Evolutionary conservation across 2,329 filamentous ascomycete species (phyloP).

Genomic region (Xylogone sp.): DNA sequence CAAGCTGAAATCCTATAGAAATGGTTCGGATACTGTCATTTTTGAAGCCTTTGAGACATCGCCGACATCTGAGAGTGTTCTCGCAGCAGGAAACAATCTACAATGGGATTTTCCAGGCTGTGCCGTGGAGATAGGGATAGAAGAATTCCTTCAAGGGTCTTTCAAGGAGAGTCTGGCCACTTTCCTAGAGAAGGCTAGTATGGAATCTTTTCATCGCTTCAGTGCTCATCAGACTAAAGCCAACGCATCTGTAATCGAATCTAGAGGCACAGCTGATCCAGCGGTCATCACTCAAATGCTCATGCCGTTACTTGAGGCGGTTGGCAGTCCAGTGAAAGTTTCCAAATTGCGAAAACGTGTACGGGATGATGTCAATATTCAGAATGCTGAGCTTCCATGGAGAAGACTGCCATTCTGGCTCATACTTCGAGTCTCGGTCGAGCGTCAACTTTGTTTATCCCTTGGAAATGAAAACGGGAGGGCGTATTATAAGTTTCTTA

Average conservation of each 20-base stretch:
- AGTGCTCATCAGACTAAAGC: slow-evolving; percentile 49
- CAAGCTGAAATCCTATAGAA: slow-evolving; percentile 11
- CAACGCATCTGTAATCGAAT: slow-evolving; percentile 43
- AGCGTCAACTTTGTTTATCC: slow-evolving; percentile 43
- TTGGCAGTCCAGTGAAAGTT: slow-evolving; percentile 38
- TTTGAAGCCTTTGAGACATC: slow-evolving; percentile 62
- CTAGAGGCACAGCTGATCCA: slow-evolving; percentile 54
- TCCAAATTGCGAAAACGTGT: slow-evolving; percentile 51
- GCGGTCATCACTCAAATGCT: slow-evolving; percentile 55
- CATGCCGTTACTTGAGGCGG: slow-evolving; percentile 54
- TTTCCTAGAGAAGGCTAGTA: slow-evolving; percentile 54
- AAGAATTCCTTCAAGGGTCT: slow-evolving; percentile 30
- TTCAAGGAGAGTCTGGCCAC: slow-evolving; percentile 45
- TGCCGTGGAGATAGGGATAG: slow-evolving; percentile 41
- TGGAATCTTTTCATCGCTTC: slow-evolving; percentile 48
- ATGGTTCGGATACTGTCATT: slow-evolving; percentile 28
- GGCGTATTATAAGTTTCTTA: slow-evolving; percentile 53
- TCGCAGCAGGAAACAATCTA: slow-evolving; percentile 47
- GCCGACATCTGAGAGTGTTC: slow-evolving; percentile 45
- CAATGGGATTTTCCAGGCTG: slow-evolving; percentile 56
- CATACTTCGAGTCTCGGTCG: slow-evolving; percentile 52
- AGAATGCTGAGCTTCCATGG: slow-evolving; percentile 50
- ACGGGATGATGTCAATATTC: slow-evolving; percentile 57
- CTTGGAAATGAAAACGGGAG: slow-evolving; percentile 39
- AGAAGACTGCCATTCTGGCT: slow-evolving; percentile 60